Conservation (phyloP, 78 protist species). For the Monosiga brevicollis region DNA sequence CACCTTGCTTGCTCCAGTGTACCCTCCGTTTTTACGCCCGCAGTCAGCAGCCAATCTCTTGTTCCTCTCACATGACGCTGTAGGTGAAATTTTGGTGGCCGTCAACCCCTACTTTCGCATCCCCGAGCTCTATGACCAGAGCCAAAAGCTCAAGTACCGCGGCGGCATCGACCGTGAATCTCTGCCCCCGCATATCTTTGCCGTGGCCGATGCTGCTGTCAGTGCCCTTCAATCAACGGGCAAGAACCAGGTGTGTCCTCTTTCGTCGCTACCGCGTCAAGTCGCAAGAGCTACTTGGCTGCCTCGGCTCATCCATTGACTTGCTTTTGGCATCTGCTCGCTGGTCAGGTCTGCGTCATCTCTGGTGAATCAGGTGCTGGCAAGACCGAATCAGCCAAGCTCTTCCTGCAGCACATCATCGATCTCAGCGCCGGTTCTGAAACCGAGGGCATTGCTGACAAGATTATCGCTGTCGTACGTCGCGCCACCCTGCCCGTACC, state of each 20-base stretch:
- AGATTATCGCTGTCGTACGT: background rate
- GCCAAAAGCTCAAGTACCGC: conserved; percentile 18
- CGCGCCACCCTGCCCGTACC: too few relatives aligned
- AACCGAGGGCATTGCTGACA: background rate
- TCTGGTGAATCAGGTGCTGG: conserved; percentile 38
- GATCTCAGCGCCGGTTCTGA: background rate
- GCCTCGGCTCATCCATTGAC: too few relatives aligned
- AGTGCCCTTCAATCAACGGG: too few relatives aligned
- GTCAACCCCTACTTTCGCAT: conserved; percentile 75
- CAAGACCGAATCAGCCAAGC: conserved; percentile 13
- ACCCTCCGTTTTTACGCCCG: conserved; percentile 70
- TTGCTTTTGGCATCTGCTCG: too few relatives aligned
- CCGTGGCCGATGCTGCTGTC: too few relatives aligned
- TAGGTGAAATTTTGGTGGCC: too few relatives aligned
- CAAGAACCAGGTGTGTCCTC: background rate
- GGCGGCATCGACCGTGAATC: conserved; percentile 30
- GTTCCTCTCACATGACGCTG: too few relatives aligned
- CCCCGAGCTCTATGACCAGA: background rate
- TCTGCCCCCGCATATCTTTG: conserved; percentile 47
- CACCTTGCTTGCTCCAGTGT: background rate
- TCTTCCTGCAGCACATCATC: background rate
- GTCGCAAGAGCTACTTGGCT: too few relatives aligned
- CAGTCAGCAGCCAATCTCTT: too few relatives aligned
- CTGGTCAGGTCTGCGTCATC: too few relatives aligned
- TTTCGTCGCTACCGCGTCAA: too few relatives aligned